A percentile compares a stretch with the other conserved stretches of the same genome.
These are phyloP conservation scores for Saksenaea oblongispora DNA, from an alignment of 371 early-diverging fungal species.

Conservation along the genomic window DNA sequence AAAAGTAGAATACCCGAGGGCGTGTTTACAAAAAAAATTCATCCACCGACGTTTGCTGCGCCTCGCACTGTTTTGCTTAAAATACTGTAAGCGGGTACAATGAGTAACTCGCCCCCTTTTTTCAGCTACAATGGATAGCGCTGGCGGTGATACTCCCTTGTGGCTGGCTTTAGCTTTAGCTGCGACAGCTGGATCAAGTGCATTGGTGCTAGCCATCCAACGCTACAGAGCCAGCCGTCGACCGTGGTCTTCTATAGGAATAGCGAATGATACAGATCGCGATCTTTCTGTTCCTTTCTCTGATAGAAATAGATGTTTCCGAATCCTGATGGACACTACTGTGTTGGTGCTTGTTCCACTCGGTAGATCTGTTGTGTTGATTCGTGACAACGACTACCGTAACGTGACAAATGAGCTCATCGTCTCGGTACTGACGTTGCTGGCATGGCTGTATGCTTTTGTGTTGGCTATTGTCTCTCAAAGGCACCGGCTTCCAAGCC, in stretches of 20 bases:
- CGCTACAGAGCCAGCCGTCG: constrained; percentile 9
- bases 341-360: not conserved
- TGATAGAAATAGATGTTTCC: constrained; percentile 13
- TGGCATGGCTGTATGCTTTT: constrained; percentile 32
- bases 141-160: not conserved
- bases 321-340: constrained; percentile 14
- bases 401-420: constrained; percentile 5
- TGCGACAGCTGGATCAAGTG: constrained; percentile 9
- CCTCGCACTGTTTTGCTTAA: not conserved
- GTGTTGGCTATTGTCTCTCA: constrained; percentile 24
- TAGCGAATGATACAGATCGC: not conserved
- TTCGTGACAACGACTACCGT: no score
- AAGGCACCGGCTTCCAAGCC: constrained; percentile 24
- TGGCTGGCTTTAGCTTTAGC: constrained; percentile 16
- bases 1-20: not conserved
- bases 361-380: no score
- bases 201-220: constrained; percentile 17
- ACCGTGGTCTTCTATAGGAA: constrained; percentile 3
- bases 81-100: not conserved
- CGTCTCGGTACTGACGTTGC: constrained; percentile 7
- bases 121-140: not conserved
- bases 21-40: not conserved
- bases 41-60: not conserved
- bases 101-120: not conserved
- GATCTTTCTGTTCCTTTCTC: constrained; percentile 24